Evolutionary conservation across 106 monocot genomes (phyloP).

Genomic region (Narthecium ossifragum): DNA sequence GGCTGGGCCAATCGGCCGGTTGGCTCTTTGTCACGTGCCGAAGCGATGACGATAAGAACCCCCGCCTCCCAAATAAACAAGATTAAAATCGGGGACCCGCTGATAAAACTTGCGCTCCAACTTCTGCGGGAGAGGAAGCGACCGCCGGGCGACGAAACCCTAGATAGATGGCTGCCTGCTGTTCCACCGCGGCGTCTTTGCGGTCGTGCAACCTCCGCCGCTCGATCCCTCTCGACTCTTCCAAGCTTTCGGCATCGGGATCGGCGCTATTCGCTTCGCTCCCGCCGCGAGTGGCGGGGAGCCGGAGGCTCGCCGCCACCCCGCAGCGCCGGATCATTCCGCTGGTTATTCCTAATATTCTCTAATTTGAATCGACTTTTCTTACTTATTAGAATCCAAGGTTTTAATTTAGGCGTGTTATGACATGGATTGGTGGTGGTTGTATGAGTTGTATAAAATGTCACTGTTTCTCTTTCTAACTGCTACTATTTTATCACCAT

Average conservation of each 20-base stretch:
- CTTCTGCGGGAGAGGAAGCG: not conserved
- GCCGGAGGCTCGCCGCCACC: constrained; percentile 12
- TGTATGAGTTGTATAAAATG: no score
- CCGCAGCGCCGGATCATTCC: constrained; percentile 30
- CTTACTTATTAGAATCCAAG: no score
- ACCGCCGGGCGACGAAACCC: constrained; percentile 4
- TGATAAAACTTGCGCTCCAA: not conserved
- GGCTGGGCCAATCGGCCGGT: no score
- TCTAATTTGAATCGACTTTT: no score
- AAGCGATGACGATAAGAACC: not conserved
- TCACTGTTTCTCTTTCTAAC: not conserved
- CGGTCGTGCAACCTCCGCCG: constrained; percentile 14
- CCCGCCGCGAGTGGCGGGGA: not conserved
- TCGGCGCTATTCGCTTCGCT: constrained; percentile 10
- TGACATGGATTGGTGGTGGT: no score
- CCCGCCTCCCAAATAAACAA: not conserved
- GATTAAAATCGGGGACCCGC: no score
- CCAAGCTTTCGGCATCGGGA: constrained; percentile 20
- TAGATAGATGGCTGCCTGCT: constrained; percentile 24
- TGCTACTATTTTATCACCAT: not conserved
- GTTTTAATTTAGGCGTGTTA: no score
- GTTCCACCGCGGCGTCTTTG: constrained; percentile 9
- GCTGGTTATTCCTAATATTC: constrained; percentile 34
- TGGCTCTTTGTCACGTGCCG: not conserved
- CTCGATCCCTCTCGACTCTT: not conserved